Evolutionary conservation across 1,284 basidiomycete species (phyloP), one percentile per base, ranked within the genome.

Genomic region (Ceratobasidium sp.): DNA sequence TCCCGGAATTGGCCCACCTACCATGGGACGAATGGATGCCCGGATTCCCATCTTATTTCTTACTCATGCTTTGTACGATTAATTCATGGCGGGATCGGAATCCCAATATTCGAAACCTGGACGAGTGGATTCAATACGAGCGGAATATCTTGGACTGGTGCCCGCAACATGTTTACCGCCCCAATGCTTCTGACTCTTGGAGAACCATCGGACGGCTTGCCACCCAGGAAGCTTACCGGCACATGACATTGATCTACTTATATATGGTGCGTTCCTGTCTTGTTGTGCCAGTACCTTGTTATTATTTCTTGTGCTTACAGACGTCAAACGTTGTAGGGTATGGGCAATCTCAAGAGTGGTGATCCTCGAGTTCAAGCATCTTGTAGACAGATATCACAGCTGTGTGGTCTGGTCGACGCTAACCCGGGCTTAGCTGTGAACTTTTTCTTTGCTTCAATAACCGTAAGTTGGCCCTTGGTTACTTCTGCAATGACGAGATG

Each of bases 181-280:
- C 16, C 6, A 46, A 21, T 46, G 5, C 14, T 46, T 4, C 19
- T 14, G 42, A 46, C 16, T n/a, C 42, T 6, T 46, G 14, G 16
- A 16, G 19, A 21, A 46, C 16, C 19, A 46, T 53, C 16, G 60
- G 49, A n/a, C 33, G 27, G 11, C 21, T 53, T 5, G 49, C 60
- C 19, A 27, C 44, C 21, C 36, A 54, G 11, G 60, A 66, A 39
- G 41, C 33, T 39, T 66, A 36, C 39, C 60, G 60, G 9, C 60
- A 66, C 50, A 46, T 27, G n/a, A 14, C 52, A 19, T 50, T 66
- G 8, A 30, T 54, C 23, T 54, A 66, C n/a, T 23, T 54, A 13
- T 66, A 54, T 16, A 66, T 66, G 60, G 60, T 46, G 13, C 39
- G 60, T 25, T 9, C 27, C 7, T 21, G 14, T 11, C 11, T 36